A percentile compares a stretch with the other conserved stretches of the same genome.
Evolutionary conservation across 306 rosid species (phyloP).

Genomic region (Hippophae rhamnoides): DNA sequence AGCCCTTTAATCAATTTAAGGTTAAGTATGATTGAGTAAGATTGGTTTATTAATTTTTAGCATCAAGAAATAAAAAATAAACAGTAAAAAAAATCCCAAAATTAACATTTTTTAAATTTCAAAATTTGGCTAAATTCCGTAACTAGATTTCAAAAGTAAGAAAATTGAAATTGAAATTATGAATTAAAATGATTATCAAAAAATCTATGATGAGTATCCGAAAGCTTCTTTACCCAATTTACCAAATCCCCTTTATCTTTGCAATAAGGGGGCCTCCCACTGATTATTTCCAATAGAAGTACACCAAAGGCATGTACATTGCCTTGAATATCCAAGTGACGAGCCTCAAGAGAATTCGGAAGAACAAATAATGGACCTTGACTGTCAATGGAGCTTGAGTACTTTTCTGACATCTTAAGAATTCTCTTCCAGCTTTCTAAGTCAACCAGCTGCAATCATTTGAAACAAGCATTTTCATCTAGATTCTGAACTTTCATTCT

Average conservation of each 20-base stretch:
- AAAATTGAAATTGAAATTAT: too few relatives aligned
- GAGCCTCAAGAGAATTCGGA: constrained; percentile 82
- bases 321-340: constrained; percentile 70
- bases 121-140: too few relatives aligned
- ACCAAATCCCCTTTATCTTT: constrained; percentile 73
- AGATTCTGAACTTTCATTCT: not conserved
- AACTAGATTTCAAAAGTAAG: too few relatives aligned
- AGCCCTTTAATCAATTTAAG: too few relatives aligned
- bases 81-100: too few relatives aligned
- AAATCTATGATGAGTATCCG: too few relatives aligned
- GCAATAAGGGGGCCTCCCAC: constrained; percentile 79
- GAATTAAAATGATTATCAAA: too few relatives aligned
- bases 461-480: not conserved
- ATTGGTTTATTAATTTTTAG: too few relatives aligned
- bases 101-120: too few relatives aligned
- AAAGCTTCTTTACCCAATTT: constrained; percentile 69
- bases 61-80: too few relatives aligned
- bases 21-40: too few relatives aligned
- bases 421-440: constrained; percentile 97
- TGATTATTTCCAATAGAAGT: constrained; percentile 75
- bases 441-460: constrained; percentile 66
- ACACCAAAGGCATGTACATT: constrained; percentile 76
- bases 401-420: constrained; percentile 75
- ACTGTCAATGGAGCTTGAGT: constrained; percentile 59
- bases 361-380: constrained; percentile 75